Evolutionary conservation across 441 rosid genomes (phyloP).

Genomic region (Arabidopsis lyrata): DNA sequence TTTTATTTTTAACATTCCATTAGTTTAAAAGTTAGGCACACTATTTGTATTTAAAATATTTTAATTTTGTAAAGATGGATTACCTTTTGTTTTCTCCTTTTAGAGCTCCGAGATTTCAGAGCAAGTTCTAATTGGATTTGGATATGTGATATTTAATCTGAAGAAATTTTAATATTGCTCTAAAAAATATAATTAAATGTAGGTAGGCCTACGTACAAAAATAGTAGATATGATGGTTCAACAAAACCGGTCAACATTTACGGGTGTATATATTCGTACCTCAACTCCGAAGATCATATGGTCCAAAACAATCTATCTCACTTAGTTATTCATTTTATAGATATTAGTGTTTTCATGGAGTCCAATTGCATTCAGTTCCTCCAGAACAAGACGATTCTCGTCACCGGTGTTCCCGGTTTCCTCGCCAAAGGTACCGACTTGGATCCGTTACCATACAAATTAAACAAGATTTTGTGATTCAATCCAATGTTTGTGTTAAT

Average conservation of each 20-base stretch:
- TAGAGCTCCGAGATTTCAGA: not conserved
- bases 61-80: not conserved
- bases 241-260: constrained; percentile 18
- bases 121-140: not conserved
- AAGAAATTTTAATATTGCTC: not conserved
- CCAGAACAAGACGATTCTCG: constrained; percentile 54
- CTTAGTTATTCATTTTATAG: not conserved
- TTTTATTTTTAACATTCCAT: not conserved
- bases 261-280: constrained; percentile 23
- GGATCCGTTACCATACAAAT: not conserved
- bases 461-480: constrained; percentile 4
- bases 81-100: not conserved
- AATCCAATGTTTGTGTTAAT: not conserved
- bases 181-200: constrained; percentile 2
- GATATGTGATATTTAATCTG: not conserved
- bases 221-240: constrained; percentile 41
- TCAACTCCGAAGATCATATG: not conserved
- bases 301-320: not conserved
- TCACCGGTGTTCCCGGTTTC: constrained; percentile 57
- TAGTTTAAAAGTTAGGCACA: not conserved
- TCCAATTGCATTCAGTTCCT: constrained; percentile 47
- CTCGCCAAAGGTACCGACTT: constrained; percentile 53
- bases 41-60: not conserved
- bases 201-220: constrained; percentile 35
- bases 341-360: constrained; percentile 28